Evolutionary conservation across 2,329 filamentous ascomycete genomes (phyloP).

Genomic region (Penicillium occitanis): DNA sequence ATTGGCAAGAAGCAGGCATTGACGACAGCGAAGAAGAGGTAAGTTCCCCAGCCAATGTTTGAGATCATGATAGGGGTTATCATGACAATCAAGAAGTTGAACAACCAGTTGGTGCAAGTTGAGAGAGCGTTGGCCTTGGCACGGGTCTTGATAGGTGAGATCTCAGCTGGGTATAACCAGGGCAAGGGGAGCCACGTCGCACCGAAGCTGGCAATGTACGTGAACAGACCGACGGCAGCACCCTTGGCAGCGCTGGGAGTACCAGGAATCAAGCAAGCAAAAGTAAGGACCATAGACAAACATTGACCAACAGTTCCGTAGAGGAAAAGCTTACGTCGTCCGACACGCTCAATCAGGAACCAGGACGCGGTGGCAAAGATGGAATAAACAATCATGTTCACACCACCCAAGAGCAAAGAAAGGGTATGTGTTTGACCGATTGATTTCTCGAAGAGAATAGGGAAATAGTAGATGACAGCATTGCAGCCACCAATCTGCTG

Average conservation of each 20-base stretch:
- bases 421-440: constrained; percentile 41
- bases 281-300: constrained; percentile 28
- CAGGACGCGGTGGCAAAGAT: constrained; percentile 48
- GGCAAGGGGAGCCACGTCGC: constrained; percentile 63
- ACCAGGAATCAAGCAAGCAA: constrained; percentile 28
- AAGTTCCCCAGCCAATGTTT: constrained; percentile 33
- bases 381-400: constrained; percentile 51
- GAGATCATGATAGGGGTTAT: constrained; percentile 35
- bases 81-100: constrained; percentile 47
- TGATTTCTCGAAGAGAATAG: constrained; percentile 52
- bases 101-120: constrained; percentile 52
- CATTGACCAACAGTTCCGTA: constrained; percentile 31
- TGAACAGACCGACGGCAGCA: constrained; percentile 52
- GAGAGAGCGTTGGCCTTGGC: constrained; percentile 54
- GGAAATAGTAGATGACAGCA: constrained; percentile 52
- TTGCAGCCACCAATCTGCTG: constrained; percentile 55
- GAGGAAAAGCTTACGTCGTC: constrained; percentile 33
- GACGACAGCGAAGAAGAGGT: constrained; percentile 34
- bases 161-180: constrained; percentile 53
- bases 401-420: constrained; percentile 52
- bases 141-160: constrained; percentile 54
- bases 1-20: constrained; percentile 30
- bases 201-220: constrained; percentile 65
- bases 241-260: constrained; percentile 25
- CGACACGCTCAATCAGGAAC: constrained; percentile 50